Evolutionary conservation across 768 basidiomycete species (phyloP).

Genomic region (Daedalea quercina): DNA sequence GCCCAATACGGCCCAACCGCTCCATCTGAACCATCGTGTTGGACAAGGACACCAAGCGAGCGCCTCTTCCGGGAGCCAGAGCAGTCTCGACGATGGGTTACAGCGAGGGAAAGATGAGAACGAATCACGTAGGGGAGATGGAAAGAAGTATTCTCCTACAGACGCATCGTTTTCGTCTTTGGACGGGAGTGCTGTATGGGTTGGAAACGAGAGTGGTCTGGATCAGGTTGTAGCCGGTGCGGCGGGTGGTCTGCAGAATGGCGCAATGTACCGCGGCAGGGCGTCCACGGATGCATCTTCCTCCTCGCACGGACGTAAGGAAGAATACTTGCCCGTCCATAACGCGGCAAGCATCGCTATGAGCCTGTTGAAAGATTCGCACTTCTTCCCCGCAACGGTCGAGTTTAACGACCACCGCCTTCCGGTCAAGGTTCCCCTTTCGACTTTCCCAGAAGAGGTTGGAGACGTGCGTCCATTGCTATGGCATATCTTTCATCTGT

Average conservation of each 20-base stretch:
- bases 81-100: slow-evolving; percentile 66
- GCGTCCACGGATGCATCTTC: slow-evolving; percentile 73
- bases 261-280: slow-evolving; percentile 34
- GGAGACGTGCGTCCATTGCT: slow-evolving; percentile 69
- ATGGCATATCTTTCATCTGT: background rate
- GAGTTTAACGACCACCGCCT: slow-evolving; percentile 77
- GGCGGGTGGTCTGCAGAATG: background rate
- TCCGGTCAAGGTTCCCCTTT: slow-evolving; percentile 87
- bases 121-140: slow-evolving; percentile 24
- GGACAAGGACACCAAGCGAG: slow-evolving; percentile 8
- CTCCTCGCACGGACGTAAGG: slow-evolving; percentile 44
- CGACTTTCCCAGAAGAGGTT: slow-evolving; percentile 90
- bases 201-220: slow-evolving; percentile 63
- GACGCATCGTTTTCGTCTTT: slow-evolving; percentile 65
- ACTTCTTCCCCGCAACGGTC: slow-evolving; percentile 85
- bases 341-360: slow-evolving; percentile 11
- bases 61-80: slow-evolving; percentile 43
- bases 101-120: slow-evolving; percentile 35
- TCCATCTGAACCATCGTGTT: background rate
- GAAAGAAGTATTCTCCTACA: slow-evolving; percentile 49
- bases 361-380: slow-evolving; percentile 70
- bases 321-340: slow-evolving; percentile 15
- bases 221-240: slow-evolving; percentile 29
- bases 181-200: slow-evolving; percentile 81
- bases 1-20: slow-evolving; percentile 5